Conservation (phyloP, 2,329 filamentous ascomycete genomes). For the Trichoderma oligosporum region DNA sequence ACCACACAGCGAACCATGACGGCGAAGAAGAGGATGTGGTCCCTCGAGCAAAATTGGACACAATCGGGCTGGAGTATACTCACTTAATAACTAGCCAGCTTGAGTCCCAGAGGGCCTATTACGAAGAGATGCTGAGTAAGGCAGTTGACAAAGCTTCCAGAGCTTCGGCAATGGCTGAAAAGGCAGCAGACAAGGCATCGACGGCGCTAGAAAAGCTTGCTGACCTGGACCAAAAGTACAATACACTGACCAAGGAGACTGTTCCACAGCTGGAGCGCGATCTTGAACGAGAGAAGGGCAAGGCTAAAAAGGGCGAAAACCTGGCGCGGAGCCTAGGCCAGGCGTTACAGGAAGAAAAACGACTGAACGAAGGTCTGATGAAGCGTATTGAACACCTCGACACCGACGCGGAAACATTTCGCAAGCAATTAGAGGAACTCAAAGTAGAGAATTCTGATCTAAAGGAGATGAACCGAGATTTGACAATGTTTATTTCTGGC, state of each 20-base stretch:
- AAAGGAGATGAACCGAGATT: constrained; percentile 79
- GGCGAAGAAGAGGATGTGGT: constrained; percentile 60
- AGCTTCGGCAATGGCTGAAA: constrained; percentile 64
- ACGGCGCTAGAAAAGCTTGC: constrained; percentile 49
- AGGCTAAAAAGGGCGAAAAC: constrained; percentile 67
- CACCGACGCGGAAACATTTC: constrained; percentile 55
- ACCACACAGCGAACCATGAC: constrained; percentile 23
- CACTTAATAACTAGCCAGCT: constrained; percentile 90
- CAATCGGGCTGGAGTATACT: constrained; percentile 89
- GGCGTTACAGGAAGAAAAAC: constrained; percentile 81
- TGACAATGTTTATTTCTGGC: constrained; percentile 82
- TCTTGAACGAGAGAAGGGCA: constrained; percentile 62
- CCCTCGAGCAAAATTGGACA: constrained; percentile 64
- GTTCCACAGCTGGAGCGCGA: constrained; percentile 70
- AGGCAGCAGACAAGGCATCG: constrained; percentile 50
- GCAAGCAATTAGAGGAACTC: constrained; percentile 54
- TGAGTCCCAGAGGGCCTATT: constrained; percentile 88
- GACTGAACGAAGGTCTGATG: constrained; percentile 75
- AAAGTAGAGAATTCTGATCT: constrained; percentile 66
- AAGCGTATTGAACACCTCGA: constrained; percentile 74
- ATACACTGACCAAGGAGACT: constrained; percentile 51
- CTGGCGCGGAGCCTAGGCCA: constrained; percentile 73
- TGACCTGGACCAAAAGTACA: constrained; percentile 44
- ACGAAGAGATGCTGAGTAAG: constrained; percentile 86
- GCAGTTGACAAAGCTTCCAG: constrained; percentile 83